Evolutionary conservation across 257 asterid species (phyloP), one percentile per base, ranked within the genome.

Genomic region (Penstemon eatonii): DNA sequence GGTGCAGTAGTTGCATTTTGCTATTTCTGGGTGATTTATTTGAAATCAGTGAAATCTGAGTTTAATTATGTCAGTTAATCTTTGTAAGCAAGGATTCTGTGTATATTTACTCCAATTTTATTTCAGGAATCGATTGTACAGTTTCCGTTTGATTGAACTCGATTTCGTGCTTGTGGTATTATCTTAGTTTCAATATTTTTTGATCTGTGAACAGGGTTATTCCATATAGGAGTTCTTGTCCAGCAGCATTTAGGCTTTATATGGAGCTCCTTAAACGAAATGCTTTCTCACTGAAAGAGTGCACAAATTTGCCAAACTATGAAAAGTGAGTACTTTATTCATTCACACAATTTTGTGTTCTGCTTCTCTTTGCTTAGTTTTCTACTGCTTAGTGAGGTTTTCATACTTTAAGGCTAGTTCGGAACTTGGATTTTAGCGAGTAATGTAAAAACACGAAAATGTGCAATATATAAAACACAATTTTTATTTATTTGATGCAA

Each of bases 221-320:
- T 72, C 95, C 95, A 43, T 70, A 77, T 66, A 80, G 99, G n/a
- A 81, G 56, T 54, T 79, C 84, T 42, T 76, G 79, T 76, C 99
- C 99, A 47, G 95, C 92, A 52, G 96, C 99, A 38, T 93, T 78
- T 82, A 84, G 96, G 76, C 86, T 93, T 19, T 90, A 88, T 63
- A 76, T 93, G 96, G 99, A 93, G 73, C 97, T 93, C 77, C 81
- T 88, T 39, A 90, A 84, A 75, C 71, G 82, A 36, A 91, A 90
- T 49, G 81, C 85, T 57, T 93, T 93, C 81, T 68, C 75, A 5
- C 86, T 85, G 69, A 83, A 89, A 77, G 84, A 79, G 69, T 71
- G 76, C 75, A 68, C 86, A 52, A 72, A 72, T 52, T 63, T 89
- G 71, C 91, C 90, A 36, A 82, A 81, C 73, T 73, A 83, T 80